Evolutionary conservation across 257 asterid species (phyloP), one percentile per base, ranked within the genome.

Genomic region (Henckelia pumila): DNA sequence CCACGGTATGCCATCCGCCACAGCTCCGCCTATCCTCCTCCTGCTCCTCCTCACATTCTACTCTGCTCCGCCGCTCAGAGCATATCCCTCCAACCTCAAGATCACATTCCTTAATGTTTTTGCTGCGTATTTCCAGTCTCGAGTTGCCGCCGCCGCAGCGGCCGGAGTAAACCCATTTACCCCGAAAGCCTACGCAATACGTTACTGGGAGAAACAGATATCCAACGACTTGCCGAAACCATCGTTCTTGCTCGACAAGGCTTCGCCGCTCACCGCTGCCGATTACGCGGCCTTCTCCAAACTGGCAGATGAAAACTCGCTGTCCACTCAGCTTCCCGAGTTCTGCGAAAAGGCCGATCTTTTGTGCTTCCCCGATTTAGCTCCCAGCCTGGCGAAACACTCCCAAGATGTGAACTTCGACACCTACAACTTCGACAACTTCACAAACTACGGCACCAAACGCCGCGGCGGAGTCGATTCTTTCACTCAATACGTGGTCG

Each of bases 161-260:
- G 67, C 40, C 5, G 52, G 71, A 23, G 70, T 33, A 32, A 85
- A 77, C 53, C 95, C 95, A 3, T 88, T 85, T 24, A 85, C 95
- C 9, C 92, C 92, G 0, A 82, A 67, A 74, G 92, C 80, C 0
- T 79, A 75, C 22, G 57, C 75, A 24, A 70, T 80, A 25, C 91
- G 95, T 7, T 88, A 88, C 79, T 85, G 92, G 95, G 82, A 65
- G 66, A 78, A 78, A 56, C 86, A 80, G 78, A 78, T 88, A 78
- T 76, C 92, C 4, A 83, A 80, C 71, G 83, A 77, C n/a, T 81
- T 79, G 33, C 82, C 86, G 24, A 75, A 74, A 74, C 89, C 95
- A 63, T 71, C 60, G 58, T 83, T 87, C 53, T 58, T 87, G 69
- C 77, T 87, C 5, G 59, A 74, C 71, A 85, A 81, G 52, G 92